Base-by-base conservation (phyloP, 2,329 filamentous ascomycete genomes). In the Fusarium avenaceum region DNA sequence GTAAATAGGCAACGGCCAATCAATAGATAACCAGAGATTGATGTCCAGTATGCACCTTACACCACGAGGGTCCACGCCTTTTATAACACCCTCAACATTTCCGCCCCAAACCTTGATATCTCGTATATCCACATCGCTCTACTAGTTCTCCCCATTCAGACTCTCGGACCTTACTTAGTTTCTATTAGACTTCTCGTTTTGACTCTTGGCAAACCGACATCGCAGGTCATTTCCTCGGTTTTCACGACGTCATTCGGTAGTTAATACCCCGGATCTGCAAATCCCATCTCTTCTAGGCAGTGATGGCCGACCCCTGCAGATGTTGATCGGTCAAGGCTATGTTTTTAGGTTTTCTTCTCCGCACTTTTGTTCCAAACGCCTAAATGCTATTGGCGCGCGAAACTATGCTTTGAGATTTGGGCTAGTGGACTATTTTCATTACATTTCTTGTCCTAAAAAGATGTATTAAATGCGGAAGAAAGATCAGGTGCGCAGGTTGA, bases 211-310 rank as follows among this genome's bases (percentile, higher is more conserved):
- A 47, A 50, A 6, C 4, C 19, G 22, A 7, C 14, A 43, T 17
- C 30, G n/a, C 39, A 22, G 40, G 39, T 6, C 14, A 19, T 46
- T 47, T 6, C 1, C 30, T 32, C 2, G 28, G 17, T 14, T 22
- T 48, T 20, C 11, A 14, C 35, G 13, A 64, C 59, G 59, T 64
- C 61, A 64, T 64, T 64, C 59, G 61, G 61, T 28, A 64, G 33
- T 64, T 64, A 46, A 28, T 47, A 32, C 39, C 53, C 45, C 59
- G 59, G 56, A 65, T 65, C 65, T n/a, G n/a, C 65, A 39, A 2
- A 33, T 49, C 17, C 3, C 30, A 19, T 32, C 65, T 44, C 4
- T 55, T 65, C 39, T 56, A 13, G 59, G 65, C 19, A 45, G 33
- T 17, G 10, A 22, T 22, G 19, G 19, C 59, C 54, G 65, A 40